These are phyloP conservation scores for Austroboletus festivus DNA, from an alignment of 768 basidiomycete genomes.

Conservation along the genomic window DNA sequence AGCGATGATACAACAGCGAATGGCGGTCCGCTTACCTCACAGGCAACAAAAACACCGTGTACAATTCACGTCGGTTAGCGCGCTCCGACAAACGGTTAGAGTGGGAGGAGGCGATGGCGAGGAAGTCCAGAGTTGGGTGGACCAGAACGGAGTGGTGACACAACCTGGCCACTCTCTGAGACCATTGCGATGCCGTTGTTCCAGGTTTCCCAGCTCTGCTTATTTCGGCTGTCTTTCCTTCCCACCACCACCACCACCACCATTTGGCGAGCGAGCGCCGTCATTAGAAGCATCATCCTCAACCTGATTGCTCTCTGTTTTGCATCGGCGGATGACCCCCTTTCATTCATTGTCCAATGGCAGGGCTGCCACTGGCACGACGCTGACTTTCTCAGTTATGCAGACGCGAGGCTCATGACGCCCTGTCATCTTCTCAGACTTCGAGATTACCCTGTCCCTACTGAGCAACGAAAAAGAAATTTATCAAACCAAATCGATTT, in stretches of 20 bases:
- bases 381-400: no score
- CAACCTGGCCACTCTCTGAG: background rate
- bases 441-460: slow-evolving; percentile 8
- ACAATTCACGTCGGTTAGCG: background rate
- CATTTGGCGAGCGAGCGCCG: background rate
- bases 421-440: background rate
- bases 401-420: no score
- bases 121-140: background rate
- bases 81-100: background rate
- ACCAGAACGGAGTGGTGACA: background rate
- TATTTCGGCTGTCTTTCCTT: background rate
- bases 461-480: background rate
- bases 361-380: no score
- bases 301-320: background rate
- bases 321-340: background rate
- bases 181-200: background rate
- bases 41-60: slow-evolving; percentile 3
- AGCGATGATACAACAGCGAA: background rate
- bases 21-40: slow-evolving; percentile 18
- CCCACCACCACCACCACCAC: background rate
- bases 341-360: no score
- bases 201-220: background rate
- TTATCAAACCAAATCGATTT: background rate
- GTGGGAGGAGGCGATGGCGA: background rate
- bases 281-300: background rate